These are phyloP conservation scores for Blepharisma japonicum DNA, from an alignment of 73 alveolate species.

Conservation along the genomic window DNA sequence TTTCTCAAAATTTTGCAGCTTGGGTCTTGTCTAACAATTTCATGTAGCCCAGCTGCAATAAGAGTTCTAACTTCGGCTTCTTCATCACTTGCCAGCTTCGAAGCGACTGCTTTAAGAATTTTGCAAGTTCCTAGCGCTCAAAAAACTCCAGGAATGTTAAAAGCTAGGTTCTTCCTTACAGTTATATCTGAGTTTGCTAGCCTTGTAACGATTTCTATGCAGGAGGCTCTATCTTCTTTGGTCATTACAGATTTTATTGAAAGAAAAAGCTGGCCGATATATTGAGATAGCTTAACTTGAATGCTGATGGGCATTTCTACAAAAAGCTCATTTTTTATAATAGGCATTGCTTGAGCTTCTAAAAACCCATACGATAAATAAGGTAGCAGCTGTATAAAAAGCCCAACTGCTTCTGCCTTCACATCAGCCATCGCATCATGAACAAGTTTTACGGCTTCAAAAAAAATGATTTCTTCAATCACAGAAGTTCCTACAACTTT, in stretches of 20 bases:
- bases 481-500: constrained; percentile 1
- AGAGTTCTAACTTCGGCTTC: background rate
- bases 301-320: background rate
- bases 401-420: background rate
- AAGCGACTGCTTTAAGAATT: background rate
- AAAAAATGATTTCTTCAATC: constrained; percentile 8
- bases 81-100: background rate
- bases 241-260: too few relatives aligned
- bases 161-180: constrained; percentile 3
- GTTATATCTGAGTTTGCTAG: background rate
- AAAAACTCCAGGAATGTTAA: constrained; percentile 16
- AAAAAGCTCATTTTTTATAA: background rate
- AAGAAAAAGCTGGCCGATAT: background rate
- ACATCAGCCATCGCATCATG: background rate
- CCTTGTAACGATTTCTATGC: background rate
- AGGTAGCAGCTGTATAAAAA: background rate
- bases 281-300: background rate
- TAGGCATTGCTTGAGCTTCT: background rate
- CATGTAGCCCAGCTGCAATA: constrained; percentile 24
- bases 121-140: background rate
- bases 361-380: background rate
- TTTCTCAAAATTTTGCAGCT: constrained; percentile 13
- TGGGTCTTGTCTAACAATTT: background rate
- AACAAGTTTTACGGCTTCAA: background rate
- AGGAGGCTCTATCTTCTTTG: too few relatives aligned